These are phyloP conservation scores for Claviceps africana DNA, from an alignment of 2,329 filamentous ascomycete species.

Conservation along the genomic window DNA sequence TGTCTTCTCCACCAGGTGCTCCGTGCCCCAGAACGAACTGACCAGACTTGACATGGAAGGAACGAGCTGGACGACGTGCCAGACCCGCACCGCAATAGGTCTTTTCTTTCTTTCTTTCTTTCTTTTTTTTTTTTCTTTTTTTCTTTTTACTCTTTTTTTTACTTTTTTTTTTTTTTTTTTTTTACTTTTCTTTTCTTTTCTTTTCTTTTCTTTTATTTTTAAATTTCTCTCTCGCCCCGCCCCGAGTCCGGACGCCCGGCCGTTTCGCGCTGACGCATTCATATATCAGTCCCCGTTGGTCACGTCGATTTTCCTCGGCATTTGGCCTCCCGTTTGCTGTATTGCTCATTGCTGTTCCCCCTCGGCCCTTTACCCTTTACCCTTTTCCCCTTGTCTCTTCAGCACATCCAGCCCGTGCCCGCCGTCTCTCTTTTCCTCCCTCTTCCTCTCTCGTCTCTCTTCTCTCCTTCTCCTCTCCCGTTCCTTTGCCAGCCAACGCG, in stretches of 20 bases:
- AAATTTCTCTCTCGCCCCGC: neutral
- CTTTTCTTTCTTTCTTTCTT: no score
- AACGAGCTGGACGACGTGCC: no score
- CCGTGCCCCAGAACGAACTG: neutral
- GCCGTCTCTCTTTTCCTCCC: no score
- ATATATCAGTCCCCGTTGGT: slow-evolving; percentile 1
- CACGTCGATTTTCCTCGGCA: neutral
- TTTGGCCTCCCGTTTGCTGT: neutral
- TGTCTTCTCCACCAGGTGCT: slow-evolving; percentile 1
- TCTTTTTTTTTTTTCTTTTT: no score
- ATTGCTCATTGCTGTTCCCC: neutral
- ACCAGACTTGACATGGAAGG: no score
- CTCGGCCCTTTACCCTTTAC: no score
- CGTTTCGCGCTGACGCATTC: neutral
- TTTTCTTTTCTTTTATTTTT: neutral
- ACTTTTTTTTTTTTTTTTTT: neutral
- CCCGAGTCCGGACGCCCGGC: no score
- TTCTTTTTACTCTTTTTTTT: neutral
- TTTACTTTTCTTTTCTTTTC: neutral
- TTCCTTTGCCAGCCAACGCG: no score
- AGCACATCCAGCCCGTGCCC: neutral
- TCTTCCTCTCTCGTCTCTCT: no score
- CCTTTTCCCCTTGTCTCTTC: neutral
- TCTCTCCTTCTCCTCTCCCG: no score
- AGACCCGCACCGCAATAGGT: no score